Conservation (phyloP, 2,329 filamentous ascomycete genomes). For the Ophiosphaerella herpotricha region DNA sequence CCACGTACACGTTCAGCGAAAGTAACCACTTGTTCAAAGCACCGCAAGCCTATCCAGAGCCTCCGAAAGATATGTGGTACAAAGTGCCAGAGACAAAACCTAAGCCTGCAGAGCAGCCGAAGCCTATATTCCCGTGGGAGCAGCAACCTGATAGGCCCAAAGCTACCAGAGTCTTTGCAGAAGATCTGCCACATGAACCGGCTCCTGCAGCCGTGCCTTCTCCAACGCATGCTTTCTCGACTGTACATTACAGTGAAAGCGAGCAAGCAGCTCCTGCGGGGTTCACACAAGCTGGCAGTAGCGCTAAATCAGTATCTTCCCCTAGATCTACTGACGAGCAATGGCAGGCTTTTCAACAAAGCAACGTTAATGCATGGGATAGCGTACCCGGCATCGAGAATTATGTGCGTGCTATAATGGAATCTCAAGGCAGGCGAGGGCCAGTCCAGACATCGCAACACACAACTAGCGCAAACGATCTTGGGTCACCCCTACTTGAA, state of each 20-base stretch:
- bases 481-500: conserved; percentile 40
- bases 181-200: conserved; percentile 54
- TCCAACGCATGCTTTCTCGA: conserved; percentile 34
- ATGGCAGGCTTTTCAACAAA: conserved; percentile 75
- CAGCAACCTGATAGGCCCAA: conserved; percentile 64
- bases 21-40: conserved; percentile 76
- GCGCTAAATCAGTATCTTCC: conserved; percentile 20
- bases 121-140: conserved; percentile 92
- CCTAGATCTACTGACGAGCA: conserved; percentile 55
- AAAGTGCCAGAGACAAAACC: conserved; percentile 68
- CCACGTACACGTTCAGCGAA: conserved; percentile 81
- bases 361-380: conserved; percentile 82
- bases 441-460: conserved; percentile 48
- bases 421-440: conserved; percentile 63
- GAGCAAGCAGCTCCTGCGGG: conserved; percentile 11
- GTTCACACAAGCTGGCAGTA: conserved; percentile 16
- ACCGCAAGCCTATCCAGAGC: conserved; percentile 77
- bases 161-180: conserved; percentile 68
- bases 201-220: conserved; percentile 34
- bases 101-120: conserved; percentile 63
- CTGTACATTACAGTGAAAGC: conserved; percentile 34
- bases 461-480: conserved; percentile 29
- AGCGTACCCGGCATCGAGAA: conserved; percentile 83
- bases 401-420: conserved; percentile 75
- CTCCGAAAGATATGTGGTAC: conserved; percentile 88